These are phyloP conservation scores for Phytophthora pseudosyringae DNA, from an alignment of 352 stramenopile genomes.

Conservation along the genomic window DNA sequence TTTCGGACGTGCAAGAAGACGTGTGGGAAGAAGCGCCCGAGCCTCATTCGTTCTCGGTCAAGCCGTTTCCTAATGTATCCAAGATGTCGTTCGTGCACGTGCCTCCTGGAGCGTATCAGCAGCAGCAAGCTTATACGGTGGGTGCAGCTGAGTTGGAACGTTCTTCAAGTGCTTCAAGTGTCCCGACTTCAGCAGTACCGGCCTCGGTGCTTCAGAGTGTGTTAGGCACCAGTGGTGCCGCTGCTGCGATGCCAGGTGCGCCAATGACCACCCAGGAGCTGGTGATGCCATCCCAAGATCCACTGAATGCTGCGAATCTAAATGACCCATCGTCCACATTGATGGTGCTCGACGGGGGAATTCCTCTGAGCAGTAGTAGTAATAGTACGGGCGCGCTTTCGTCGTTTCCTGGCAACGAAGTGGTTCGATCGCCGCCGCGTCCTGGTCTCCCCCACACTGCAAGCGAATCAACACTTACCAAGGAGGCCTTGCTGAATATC, in stretches of 20 bases:
- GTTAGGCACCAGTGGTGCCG: conserved; percentile 22
- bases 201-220: conserved; percentile 26
- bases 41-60: conserved; percentile 81
- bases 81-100: conserved; percentile 78
- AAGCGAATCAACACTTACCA: conserved; percentile 52
- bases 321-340: conserved; percentile 39
- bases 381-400: conserved; percentile 36
- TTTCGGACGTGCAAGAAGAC: conserved; percentile 76
- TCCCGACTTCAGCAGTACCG: conserved; percentile 20
- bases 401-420: conserved; percentile 34
- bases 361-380: conserved; percentile 24
- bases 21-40: conserved; percentile 90
- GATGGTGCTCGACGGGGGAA: conserved; percentile 39
- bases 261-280: conserved; percentile 19
- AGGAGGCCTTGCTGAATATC: conserved; percentile 51
- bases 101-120: conserved; percentile 27
- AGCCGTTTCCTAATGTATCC: conserved; percentile 79
- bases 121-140: conserved; percentile 40
- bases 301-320: conserved; percentile 27
- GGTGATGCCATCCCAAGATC: conserved; percentile 22
- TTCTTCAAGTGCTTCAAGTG: conserved; percentile 25
- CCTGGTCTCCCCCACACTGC: conserved; percentile 44
- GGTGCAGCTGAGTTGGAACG: conserved; percentile 29
- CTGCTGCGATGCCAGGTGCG: conserved; percentile 6
- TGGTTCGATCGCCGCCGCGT: conserved; percentile 39